A percentile compares a stretch with the other conserved stretches of the same genome.
Conservation (phyloP, 495 filamentous ascomycete genomes). For the Melanomma pulvis-pyrius region DNA sequence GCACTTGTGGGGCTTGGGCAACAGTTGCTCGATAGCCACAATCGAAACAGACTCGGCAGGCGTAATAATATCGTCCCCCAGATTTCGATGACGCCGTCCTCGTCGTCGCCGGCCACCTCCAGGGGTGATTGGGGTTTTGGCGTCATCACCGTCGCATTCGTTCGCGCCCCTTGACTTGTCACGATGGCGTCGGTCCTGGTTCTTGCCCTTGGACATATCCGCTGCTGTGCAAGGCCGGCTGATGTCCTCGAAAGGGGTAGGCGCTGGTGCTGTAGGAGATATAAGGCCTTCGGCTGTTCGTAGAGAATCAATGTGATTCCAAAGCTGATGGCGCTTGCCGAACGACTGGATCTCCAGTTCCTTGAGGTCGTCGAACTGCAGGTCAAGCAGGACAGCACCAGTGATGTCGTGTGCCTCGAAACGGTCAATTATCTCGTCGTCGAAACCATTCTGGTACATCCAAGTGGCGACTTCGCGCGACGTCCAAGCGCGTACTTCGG, state of each 20-base stretch:
- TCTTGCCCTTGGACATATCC: constrained; percentile 36
- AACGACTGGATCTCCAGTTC: constrained; percentile 93
- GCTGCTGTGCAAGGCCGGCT: constrained; percentile 44
- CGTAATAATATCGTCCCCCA: constrained; percentile 62
- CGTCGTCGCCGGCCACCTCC: constrained; percentile 50
- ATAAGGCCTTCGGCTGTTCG: constrained; percentile 50
- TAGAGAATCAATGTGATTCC: constrained; percentile 78
- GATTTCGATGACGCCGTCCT: constrained; percentile 51
- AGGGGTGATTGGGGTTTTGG: constrained; percentile 43
- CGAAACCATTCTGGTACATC: constrained; percentile 74
- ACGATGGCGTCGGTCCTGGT: constrained; percentile 30
- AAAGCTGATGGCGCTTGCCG: constrained; percentile 82
- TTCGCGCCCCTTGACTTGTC: constrained; percentile 30
- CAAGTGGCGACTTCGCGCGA: constrained; percentile 76
- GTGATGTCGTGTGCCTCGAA: constrained; percentile 91
- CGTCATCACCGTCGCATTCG: constrained; percentile 43
- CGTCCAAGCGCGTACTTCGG: constrained; percentile 65
- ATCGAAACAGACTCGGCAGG: constrained; percentile 86
- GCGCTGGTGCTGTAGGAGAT: constrained; percentile 55
- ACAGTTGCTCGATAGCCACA: constrained; percentile 84
- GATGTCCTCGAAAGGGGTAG: constrained; percentile 48
- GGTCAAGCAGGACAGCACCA: constrained; percentile 75
- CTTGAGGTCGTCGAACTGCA: constrained; percentile 92
- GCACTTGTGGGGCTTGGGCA: constrained; percentile 83
- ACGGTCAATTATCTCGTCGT: constrained; percentile 72